A percentile compares a stretch with the other conserved stretches of the same genome.
Conservation (phyloP, 768 basidiomycete species). For the Psilocybe sp. region DNA sequence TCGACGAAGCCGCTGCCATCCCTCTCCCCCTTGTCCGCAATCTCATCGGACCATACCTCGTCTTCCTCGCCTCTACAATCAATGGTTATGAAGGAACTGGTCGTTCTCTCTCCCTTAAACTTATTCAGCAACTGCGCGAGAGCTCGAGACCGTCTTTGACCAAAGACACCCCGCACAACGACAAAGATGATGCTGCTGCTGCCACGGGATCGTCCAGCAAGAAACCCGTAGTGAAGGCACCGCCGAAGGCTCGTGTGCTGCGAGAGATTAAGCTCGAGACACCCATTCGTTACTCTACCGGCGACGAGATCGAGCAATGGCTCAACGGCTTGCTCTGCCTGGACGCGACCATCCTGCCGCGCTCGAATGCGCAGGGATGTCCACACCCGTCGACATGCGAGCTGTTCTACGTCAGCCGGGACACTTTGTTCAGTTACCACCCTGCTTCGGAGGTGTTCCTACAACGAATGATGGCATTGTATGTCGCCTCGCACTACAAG, state of each 20-base stretch:
- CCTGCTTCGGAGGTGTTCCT: constrained; percentile 97
- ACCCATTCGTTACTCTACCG: constrained; percentile 87
- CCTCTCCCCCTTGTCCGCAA: constrained; percentile 94
- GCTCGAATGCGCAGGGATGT: constrained; percentile 61
- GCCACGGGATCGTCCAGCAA: constrained; percentile 41
- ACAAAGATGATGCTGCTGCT: constrained; percentile 39
- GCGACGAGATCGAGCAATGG: constrained; percentile 94
- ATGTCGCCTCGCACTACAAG: constrained; percentile 98
- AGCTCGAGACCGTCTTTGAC: constrained; percentile 77
- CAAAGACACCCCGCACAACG: constrained; percentile 47
- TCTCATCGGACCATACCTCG: constrained; percentile 93
- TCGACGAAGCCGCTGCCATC: constrained; percentile 98
- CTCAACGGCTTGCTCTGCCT: constrained; percentile 87
- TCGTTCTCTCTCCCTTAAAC: constrained; percentile 96
- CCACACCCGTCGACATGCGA: constrained; percentile 95
- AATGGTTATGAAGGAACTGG: constrained; percentile 99
- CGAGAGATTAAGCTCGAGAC: constrained; percentile 94
- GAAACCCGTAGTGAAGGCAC: constrained; percentile 51
- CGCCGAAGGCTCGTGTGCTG: constrained; percentile 70
- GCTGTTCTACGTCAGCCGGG: constrained; percentile 91
- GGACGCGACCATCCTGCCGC: constrained; percentile 66
- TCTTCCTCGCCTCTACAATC: constrained; percentile 99
- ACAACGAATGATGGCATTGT: constrained; percentile 97
- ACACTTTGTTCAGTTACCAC: constrained; percentile 96
- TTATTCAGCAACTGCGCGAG: constrained; percentile 95